Percentiles rank a stretch among this genome's conserved stretches.
Conservation (phyloP, 1,284 basidiomycete species). For the Cerrena zonata region DNA sequence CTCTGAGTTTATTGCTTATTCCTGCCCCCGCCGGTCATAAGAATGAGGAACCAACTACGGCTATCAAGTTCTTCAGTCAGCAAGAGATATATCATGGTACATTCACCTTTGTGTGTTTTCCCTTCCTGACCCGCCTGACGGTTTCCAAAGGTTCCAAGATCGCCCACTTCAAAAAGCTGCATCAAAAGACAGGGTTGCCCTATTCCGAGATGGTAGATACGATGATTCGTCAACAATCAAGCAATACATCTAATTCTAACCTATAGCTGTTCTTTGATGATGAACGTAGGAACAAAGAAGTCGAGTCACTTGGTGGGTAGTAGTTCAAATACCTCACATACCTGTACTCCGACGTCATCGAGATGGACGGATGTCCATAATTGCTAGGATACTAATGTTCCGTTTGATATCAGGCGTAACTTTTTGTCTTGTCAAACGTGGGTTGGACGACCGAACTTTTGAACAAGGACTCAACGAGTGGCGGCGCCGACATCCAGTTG, state of each 20-base stretch:
- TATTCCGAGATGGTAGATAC: constrained; percentile 75
- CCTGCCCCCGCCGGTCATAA: constrained; percentile 39
- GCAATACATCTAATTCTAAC: constrained; percentile 1
- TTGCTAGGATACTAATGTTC: constrained; percentile 2
- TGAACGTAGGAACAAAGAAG: constrained; percentile 71
- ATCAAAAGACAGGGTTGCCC: constrained; percentile 73
- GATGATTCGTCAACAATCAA: constrained; percentile 6
- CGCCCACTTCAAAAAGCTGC: constrained; percentile 72
- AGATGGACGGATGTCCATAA: too few species aligned
- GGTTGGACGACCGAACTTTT: constrained; percentile 50
- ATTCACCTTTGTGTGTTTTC: background rate
- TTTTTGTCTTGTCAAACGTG: constrained; percentile 53
- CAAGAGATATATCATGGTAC: constrained; percentile 79
- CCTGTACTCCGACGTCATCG: background rate
- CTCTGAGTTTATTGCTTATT: constrained; percentile 64
- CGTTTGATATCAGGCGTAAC: constrained; percentile 54
- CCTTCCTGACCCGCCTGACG: background rate
- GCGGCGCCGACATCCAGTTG: constrained; percentile 41
- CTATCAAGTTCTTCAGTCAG: constrained; percentile 71
- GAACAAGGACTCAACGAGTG: constrained; percentile 59
- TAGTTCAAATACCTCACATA: constrained; percentile 7
- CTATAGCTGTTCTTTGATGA: constrained; percentile 81
- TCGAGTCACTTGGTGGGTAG: constrained; percentile 59
- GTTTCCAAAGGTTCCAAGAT: constrained; percentile 64
- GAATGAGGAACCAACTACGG: constrained; percentile 39